Evolutionary conservation across 768 basidiomycete species (phyloP).

Genomic region (Kwoniella pini): DNA sequence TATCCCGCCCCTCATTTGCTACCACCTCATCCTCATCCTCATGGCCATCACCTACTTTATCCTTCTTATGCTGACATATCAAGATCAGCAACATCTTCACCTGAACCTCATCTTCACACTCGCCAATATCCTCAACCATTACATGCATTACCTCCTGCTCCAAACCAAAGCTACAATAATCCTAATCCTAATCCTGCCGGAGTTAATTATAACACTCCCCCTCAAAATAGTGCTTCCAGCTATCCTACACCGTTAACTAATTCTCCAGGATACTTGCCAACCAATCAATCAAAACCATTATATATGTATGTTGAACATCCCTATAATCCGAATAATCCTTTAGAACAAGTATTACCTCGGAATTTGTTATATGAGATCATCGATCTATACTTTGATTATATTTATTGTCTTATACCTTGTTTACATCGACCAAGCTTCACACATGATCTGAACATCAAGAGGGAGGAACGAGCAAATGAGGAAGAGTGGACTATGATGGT

Average conservation of each 20-base stretch:
- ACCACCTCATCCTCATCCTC: neutral
- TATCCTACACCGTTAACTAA: constrained; percentile 8
- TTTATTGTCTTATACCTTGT: constrained; percentile 86
- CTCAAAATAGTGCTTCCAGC: neutral
- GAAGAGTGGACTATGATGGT: constrained; percentile 88
- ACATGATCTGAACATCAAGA: constrained; percentile 75
- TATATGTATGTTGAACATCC: constrained; percentile 69
- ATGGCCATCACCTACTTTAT: neutral
- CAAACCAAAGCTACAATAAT: neutral
- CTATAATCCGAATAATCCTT: constrained; percentile 66
- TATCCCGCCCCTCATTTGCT: neutral
- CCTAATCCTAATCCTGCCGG: neutral
- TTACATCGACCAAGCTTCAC: constrained; percentile 88
- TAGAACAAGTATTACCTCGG: constrained; percentile 79
- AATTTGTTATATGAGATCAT: constrained; percentile 80
- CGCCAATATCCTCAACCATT: neutral
- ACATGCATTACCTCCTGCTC: neutral
- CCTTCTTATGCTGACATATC: constrained; percentile 1
- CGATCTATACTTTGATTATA: constrained; percentile 88
- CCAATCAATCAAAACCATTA: neutral
- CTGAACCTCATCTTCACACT: constrained; percentile 1
- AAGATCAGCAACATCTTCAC: constrained; percentile 5
- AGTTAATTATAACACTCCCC: neutral
- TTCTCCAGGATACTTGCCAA: neutral
- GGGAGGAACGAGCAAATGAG: constrained; percentile 72